Percentiles rank a stretch among this genome's conserved stretches.
Evolutionary conservation across 768 basidiomycete genomes (phyloP).

Genomic region (Leccinum ochraceum): DNA sequence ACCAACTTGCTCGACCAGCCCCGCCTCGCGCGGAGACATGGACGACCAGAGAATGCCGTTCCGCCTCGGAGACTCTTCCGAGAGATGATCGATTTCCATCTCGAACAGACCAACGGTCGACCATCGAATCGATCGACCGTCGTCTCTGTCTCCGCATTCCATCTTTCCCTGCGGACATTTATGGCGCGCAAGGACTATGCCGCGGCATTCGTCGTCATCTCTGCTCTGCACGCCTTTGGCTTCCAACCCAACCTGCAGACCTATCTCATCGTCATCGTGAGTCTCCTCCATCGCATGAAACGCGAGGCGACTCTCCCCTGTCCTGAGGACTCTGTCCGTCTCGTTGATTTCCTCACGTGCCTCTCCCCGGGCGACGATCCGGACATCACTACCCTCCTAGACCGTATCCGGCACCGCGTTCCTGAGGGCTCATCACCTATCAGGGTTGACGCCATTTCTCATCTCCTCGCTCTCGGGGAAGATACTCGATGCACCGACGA

Average conservation of each 20-base stretch:
- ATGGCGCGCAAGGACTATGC: constrained; percentile 47
- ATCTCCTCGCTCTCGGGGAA: constrained; percentile 25
- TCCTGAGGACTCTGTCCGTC: constrained; percentile 11
- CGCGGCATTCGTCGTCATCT: constrained; percentile 44
- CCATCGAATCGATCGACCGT: constrained; percentile 27
- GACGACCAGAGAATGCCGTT: constrained; percentile 25
- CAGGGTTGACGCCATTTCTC: constrained; percentile 17
- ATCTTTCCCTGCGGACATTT: constrained; percentile 46
- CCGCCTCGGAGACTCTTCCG: constrained; percentile 45
- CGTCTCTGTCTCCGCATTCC: constrained; percentile 38
- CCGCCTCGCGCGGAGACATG: constrained; percentile 26
- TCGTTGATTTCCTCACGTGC: constrained; percentile 27
- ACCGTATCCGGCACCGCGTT: constrained; percentile 15
- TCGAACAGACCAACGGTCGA: constrained; percentile 20
- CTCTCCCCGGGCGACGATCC: constrained; percentile 25
- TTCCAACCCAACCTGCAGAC: constrained; percentile 37
- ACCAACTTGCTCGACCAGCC: constrained; percentile 16
- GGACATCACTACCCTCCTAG: constrained; percentile 10
- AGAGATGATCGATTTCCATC: constrained; percentile 44
- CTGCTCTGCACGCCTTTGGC: constrained; percentile 30
- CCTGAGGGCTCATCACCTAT: constrained; percentile 9
- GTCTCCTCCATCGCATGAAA: constrained; percentile 37
- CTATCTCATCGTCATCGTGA: constrained; percentile 43
- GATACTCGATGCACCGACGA: not conserved
- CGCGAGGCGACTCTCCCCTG: constrained; percentile 14